Evolutionary conservation across 2,329 filamentous ascomycete species (phyloP), one percentile per base, ranked within the genome.

Genomic region (Dothiorella sarmentorum): DNA sequence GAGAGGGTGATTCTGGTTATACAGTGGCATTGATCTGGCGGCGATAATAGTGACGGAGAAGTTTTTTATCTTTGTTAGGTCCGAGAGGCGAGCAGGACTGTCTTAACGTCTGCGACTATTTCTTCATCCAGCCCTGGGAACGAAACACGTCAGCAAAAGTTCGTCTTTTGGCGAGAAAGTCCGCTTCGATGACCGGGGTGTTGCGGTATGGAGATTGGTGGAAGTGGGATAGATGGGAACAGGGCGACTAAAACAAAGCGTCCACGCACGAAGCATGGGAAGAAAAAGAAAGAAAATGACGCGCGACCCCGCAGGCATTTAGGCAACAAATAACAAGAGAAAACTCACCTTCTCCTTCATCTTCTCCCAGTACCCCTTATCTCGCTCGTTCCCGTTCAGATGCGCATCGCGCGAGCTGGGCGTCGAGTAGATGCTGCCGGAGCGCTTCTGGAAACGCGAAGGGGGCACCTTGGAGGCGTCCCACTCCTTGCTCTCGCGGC

Each of bases 401-500:
- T 87, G 84, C 17, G 84, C 85, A 69, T 88, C 86, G 60, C 85
- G 81, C 22, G 83, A 86, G 65, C 76, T 76, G 2, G 83, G 85
- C 7, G 86, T 88, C 45, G 84, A 82, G 69, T 85, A 87, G 71
- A 88, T 86, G 68, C 83, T 87, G 58, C 85, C 85, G 72, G 86
- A 84, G 67, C 83, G 82, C 74, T 86, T 86, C 72, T 88, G 85
- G 75, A 89, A 88, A 45, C 83, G 83, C 62, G 81, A 85, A 9
- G 85, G 85, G 1, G 83, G 83, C 0, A 86, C 85, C 72, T 88
- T 88, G 64, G 82, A 80, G 3, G 85, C 85, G 71, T 88, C 85
- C 63, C 65, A 67, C 45, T 67, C 84, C 49, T 61, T 63, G 64
- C 73, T 75, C 67, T 68, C 64, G 22, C 72, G 69, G 47, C 73